Evolutionary conservation across 148 eudicot species (phyloP).

Genomic region (Fagopyrum tataricum): DNA sequence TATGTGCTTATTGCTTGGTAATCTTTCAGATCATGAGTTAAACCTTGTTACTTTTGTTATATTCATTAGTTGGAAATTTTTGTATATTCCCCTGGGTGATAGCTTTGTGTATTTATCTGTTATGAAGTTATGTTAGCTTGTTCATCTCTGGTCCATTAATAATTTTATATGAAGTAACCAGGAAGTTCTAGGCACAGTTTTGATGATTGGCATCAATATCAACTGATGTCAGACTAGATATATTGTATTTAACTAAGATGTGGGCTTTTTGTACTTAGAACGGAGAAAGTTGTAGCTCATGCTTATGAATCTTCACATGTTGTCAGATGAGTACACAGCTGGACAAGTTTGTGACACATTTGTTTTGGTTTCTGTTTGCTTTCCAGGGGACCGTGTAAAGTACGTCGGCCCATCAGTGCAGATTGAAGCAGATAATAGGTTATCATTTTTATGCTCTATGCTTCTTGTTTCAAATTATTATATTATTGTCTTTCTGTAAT

Average conservation of each 20-base stretch:
- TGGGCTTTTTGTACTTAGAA: not conserved
- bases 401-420: constrained; percentile 58
- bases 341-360: constrained; percentile 8
- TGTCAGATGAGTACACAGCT: not conserved
- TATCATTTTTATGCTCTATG: constrained; percentile 14
- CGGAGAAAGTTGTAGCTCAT: not conserved
- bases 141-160: not conserved
- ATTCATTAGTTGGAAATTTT: not conserved
- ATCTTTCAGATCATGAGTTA: not conserved
- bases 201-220: constrained; percentile 1
- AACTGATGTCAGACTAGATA: not conserved
- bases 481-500: not conserved
- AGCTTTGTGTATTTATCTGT: not conserved
- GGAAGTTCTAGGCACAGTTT: constrained; percentile 5
- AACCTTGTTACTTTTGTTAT: not conserved
- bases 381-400: constrained; percentile 90
- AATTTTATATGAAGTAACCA: not conserved
- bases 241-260: not conserved
- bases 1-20: not conserved
- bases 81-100: not conserved
- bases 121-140: not conserved
- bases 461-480: not conserved
- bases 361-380: constrained; percentile 9
- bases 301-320: not conserved
- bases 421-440: constrained; percentile 74